Conservation (phyloP, 495 filamentous ascomycete genomes). For the Gamarada debralockiae region DNA sequence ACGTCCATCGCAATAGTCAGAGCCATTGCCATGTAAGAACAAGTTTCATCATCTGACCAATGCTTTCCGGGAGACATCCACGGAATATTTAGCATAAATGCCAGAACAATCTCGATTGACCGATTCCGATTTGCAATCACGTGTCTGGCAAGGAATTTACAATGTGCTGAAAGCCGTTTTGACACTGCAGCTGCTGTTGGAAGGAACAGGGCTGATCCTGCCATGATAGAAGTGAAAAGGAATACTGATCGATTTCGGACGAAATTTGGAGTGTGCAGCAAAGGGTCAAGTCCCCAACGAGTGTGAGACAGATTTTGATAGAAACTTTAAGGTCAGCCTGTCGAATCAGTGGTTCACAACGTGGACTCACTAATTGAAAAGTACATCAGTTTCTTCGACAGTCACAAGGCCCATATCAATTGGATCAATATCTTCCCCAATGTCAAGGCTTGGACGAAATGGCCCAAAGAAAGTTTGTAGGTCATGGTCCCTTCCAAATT, state of each 20-base stretch:
- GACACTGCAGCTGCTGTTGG: constrained; percentile 58
- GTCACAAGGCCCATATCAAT: constrained; percentile 63
- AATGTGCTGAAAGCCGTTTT: constrained; percentile 58
- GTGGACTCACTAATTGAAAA: constrained; percentile 57
- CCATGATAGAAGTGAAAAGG: constrained; percentile 65
- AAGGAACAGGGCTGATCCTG: constrained; percentile 60
- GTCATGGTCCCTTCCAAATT: constrained; percentile 10
- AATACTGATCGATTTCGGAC: constrained; percentile 64
- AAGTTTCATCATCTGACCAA: constrained; percentile 68
- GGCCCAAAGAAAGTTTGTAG: constrained; percentile 56
- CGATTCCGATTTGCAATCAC: constrained; percentile 55
- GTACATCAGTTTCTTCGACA: constrained; percentile 52
- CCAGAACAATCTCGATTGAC: constrained; percentile 69
- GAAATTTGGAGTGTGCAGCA: constrained; percentile 58
- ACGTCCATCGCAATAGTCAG: constrained; percentile 64
- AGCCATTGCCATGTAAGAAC: constrained; percentile 65
- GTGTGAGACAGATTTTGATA: constrained; percentile 69
- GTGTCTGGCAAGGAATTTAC: constrained; percentile 57
- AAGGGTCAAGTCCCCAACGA: constrained; percentile 67
- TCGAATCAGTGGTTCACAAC: constrained; percentile 3
- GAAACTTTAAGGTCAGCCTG: constrained; percentile 42
- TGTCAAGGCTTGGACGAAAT: constrained; percentile 54
- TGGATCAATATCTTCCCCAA: constrained; percentile 60
- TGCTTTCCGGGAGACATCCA: constrained; percentile 70
- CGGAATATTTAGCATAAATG: constrained; percentile 73